These are phyloP conservation scores for Anthracocystis panici-leucophaei DNA, from an alignment of 1,284 basidiomycete genomes.

Conservation along the genomic window DNA sequence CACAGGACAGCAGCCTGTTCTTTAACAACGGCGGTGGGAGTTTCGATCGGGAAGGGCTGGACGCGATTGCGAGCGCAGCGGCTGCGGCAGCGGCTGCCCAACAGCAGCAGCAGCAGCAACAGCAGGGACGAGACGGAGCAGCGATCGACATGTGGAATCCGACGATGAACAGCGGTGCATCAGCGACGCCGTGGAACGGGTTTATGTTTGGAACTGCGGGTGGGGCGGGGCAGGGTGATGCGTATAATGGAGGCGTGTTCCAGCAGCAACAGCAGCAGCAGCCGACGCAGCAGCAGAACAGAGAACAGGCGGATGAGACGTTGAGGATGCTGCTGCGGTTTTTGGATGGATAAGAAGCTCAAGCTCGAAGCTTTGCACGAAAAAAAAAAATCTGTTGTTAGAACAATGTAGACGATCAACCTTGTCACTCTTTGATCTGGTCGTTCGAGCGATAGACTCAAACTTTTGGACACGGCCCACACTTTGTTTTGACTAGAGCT, in stretches of 20 bases:
- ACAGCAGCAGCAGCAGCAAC: conserved; percentile 1
- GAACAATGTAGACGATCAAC: too few relatives aligned
- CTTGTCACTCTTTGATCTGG: too few relatives aligned
- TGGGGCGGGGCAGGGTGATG: not conserved
- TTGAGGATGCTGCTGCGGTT: conserved; percentile 41
- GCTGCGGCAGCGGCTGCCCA: conserved; percentile 30
- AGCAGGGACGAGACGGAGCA: conserved; percentile 1
- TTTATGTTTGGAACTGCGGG: conserved; percentile 20
- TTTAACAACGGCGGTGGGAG: conserved; percentile 13
- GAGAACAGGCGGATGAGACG: conserved; percentile 41
- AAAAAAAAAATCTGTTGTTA: too few relatives aligned
- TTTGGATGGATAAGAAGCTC: conserved; percentile 14
- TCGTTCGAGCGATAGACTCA: too few relatives aligned
- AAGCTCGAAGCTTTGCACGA: too few relatives aligned
- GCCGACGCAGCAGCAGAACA: not conserved
- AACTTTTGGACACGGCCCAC: too few relatives aligned
- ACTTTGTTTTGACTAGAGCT: too few relatives aligned
- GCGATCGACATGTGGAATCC: conserved; percentile 33
- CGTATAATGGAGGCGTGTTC: conserved; percentile 1
- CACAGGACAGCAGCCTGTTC: conserved; percentile 14
- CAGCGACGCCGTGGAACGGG: conserved; percentile 25
- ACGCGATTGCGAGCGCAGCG: conserved; percentile 42
- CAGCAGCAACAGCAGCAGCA: conserved; percentile 7
- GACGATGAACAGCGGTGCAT: not conserved
- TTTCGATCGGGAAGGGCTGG: conserved; percentile 30